phyloP scores from a whole-genome alignment of 2,329 filamentous ascomycete genomes.

The Claviceps fusiformis region DNA sequence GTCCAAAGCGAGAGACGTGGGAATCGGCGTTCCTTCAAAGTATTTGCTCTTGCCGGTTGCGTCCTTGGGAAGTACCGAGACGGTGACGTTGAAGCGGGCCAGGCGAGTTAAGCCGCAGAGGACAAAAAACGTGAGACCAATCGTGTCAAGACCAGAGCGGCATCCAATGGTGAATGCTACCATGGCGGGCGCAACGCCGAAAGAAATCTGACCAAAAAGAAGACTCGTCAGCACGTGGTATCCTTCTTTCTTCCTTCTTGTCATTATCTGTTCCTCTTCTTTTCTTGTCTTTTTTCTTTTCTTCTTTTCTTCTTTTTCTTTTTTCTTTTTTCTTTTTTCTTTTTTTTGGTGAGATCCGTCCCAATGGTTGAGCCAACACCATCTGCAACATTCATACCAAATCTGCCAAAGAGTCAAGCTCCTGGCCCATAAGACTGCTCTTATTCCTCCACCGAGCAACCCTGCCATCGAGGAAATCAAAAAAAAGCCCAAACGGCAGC shows the following conservation, averaged over 20 bases:
- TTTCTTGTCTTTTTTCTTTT: too few relatives aligned
- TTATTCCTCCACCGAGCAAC: conserved; percentile 94
- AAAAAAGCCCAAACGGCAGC: conserved; percentile 88
- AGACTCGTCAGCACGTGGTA: not conserved
- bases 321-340: not conserved
- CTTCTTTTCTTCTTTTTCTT: not conserved
- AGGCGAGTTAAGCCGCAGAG: conserved; percentile 87
- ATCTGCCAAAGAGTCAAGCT: conserved; percentile 90
- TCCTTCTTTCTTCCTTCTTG: too few relatives aligned
- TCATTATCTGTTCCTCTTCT: not conserved
- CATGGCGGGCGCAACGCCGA: conserved; percentile 78
- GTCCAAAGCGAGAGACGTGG: conserved; percentile 72
- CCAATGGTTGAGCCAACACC: not conserved
- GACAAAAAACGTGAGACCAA: conserved; percentile 75
- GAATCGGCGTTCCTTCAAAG: conserved; percentile 95
- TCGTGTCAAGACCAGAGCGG: conserved; percentile 69
- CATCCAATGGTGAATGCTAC: conserved; percentile 82
- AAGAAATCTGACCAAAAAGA: conserved; percentile 67
- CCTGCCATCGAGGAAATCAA: conserved; percentile 96
- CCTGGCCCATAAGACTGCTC: conserved; percentile 94
- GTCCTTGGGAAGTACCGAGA: conserved; percentile 80
- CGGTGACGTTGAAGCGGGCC: conserved; percentile 95
- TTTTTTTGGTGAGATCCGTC: not conserved
- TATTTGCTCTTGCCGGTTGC: conserved; percentile 81
- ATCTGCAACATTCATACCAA: conserved; percentile 44